A percentile compares a stretch with the other conserved stretches of the same genome.
phyloP scores from a whole-genome alignment of 208 protist species.

The Leishmania tropica region DNA sequence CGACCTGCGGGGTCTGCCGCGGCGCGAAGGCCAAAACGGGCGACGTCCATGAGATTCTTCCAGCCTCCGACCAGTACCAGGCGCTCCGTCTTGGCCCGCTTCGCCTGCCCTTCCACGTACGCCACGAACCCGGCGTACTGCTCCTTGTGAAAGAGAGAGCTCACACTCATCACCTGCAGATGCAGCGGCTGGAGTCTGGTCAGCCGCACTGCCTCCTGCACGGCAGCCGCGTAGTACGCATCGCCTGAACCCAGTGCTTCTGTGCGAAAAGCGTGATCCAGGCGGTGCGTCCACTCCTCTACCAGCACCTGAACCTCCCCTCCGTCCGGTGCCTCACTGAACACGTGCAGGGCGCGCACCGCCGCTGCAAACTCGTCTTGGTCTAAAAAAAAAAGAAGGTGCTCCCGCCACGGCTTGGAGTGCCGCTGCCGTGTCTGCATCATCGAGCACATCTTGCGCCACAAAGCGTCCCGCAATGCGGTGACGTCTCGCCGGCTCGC shows the following conservation, averaged over 20 bases:
- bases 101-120: slow-evolving; percentile 34
- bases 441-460: slow-evolving; percentile 32
- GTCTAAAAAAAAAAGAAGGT: slow-evolving; percentile 58
- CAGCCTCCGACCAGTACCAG: slow-evolving; percentile 65
- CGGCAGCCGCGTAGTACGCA: slow-evolving; percentile 51
- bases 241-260: slow-evolving; percentile 42
- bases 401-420: slow-evolving; percentile 22
- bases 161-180: slow-evolving; percentile 50
- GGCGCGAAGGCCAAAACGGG: slow-evolving; percentile 36
- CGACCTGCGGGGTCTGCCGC: neutral
- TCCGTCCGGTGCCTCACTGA: slow-evolving; percentile 28
- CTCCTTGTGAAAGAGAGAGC: slow-evolving; percentile 54
- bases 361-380: slow-evolving; percentile 34
- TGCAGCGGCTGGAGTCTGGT: slow-evolving; percentile 57
- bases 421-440: slow-evolving; percentile 23
- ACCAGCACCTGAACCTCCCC: slow-evolving; percentile 43
- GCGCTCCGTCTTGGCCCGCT: slow-evolving; percentile 46
- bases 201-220: slow-evolving; percentile 47
- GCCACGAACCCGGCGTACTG: slow-evolving; percentile 53
- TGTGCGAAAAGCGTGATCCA: slow-evolving; percentile 41
- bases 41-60: slow-evolving; percentile 34
- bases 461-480: slow-evolving; percentile 14
- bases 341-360: slow-evolving; percentile 27
- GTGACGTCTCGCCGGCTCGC: neutral
- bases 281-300: slow-evolving; percentile 54